Base-by-base conservation (phyloP, 2,329 filamentous ascomycete species). In the Chalaropsis thielavioides region DNA sequence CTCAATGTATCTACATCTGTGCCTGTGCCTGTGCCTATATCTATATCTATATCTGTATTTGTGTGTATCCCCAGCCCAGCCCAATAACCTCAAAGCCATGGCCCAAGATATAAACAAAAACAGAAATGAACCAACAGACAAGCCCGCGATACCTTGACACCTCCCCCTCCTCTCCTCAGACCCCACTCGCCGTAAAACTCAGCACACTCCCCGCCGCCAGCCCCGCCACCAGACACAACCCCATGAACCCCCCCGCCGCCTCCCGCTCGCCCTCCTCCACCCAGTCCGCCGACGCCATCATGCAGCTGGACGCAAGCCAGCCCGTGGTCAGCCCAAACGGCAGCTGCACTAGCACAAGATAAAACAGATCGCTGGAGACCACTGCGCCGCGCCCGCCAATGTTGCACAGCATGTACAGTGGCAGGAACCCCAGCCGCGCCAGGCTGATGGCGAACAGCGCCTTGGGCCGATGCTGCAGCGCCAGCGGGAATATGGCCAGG, bases 241-340 rank as follows among this genome's bases (percentile, higher is more conserved):
- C 88, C 94, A 99, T 97, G 73, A 97, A 97, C 0, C 88, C 90
- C 59, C 92, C 94, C 0, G 91, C 86, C 5, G 90, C 92, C 76
- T 96, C 91, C 41, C 88, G 81, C 77, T 99, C 92, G 10, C 86
- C 84, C 1, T 87, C 83, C 3, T 87, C 86, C 0, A 97, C 92
- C 83, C 86, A 92, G 69, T 89, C 84, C 0, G 82, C 83, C 0
- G 91, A 87, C 0, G 88, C 88, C 83, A 97, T 95, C 92, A 99
- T 97, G 74, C 88, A 90, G 69, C 83, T 88, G 65, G 88, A 90
- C 38, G 89, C 88, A 15, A 99, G 75, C 80, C 88, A 97, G 0
- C 94, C 94, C 72, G 92, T 97, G 10, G 85, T 88, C 44, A 91
- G 71, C 1, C 94, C 94, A 72, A 95, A 97, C 0, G 87, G 76